phyloP scores from a whole-genome alignment of 345 rosid genomes.

The Salix viminalis region DNA sequence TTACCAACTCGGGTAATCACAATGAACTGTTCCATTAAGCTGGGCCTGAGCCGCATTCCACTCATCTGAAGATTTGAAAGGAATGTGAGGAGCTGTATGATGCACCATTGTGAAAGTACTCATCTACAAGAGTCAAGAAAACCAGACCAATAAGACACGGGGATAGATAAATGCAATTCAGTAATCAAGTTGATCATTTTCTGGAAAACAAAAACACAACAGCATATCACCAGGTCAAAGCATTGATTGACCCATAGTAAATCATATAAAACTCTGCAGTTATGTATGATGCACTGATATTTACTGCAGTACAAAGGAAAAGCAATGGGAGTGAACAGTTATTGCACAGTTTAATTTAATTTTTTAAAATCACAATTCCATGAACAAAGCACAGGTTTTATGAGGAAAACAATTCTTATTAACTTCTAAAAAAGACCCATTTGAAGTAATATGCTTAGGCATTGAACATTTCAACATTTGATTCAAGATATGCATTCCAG shows the following conservation, averaged over 20 bases:
- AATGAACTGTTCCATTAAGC: constrained; percentile 88
- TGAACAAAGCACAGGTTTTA: neutral
- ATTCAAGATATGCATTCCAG: no score
- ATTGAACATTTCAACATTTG: neutral
- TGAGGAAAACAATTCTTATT: neutral
- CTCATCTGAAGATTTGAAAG: constrained; percentile 66
- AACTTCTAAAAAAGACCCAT: neutral
- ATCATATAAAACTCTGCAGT: neutral
- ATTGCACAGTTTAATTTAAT: neutral
- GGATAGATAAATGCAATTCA: neutral
- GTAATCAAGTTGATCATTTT: neutral
- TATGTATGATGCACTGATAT: neutral
- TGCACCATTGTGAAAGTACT: constrained; percentile 98
- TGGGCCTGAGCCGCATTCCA: constrained; percentile 95
- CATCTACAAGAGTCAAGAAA: constrained; percentile 49
- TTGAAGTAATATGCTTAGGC: neutral
- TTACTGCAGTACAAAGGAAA: neutral
- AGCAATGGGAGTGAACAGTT: neutral
- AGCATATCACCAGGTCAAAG: neutral
- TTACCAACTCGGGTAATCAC: constrained; percentile 86
- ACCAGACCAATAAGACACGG: constrained; percentile 5
- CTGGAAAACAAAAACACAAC: neutral
- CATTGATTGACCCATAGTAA: neutral
- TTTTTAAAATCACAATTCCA: neutral
- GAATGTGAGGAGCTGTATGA: constrained; percentile 93